Evolutionary conservation across 2,329 filamentous ascomycete species (phyloP).

Genomic region (Trichoderma harzianum): DNA sequence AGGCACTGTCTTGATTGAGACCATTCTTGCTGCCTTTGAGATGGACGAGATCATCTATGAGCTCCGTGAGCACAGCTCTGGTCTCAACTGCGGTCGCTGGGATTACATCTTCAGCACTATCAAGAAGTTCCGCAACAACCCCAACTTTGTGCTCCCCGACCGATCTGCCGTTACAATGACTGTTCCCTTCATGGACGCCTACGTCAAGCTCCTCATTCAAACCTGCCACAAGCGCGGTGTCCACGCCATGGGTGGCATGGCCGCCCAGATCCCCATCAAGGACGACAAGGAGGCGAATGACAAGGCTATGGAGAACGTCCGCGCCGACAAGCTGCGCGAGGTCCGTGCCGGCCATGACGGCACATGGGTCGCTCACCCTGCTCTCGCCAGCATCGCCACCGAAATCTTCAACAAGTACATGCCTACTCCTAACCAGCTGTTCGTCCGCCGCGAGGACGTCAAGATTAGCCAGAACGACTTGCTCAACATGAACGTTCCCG

Average conservation of each 20-base stretch:
- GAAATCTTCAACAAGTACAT: conserved; percentile 98
- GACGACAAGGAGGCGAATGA: conserved; percentile 88
- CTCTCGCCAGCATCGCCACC: conserved; percentile 79
- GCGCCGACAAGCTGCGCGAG: conserved; percentile 94
- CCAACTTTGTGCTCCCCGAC: conserved; percentile 89
- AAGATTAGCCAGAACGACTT: conserved; percentile 82
- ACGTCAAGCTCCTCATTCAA: conserved; percentile 94
- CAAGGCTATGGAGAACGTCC: conserved; percentile 87
- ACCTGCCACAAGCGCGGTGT: conserved; percentile 95
- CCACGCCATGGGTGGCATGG: conserved; percentile 99
- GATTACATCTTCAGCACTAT: conserved; percentile 99
- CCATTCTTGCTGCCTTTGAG: conserved; percentile 95
- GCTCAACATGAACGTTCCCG: conserved; percentile 96
- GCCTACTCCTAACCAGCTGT: conserved; percentile 97
- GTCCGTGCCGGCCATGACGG: conserved; percentile 92
- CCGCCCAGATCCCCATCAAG: conserved; percentile 98
- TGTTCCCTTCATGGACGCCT: conserved; percentile 95
- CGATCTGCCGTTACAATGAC: conserved; percentile 94
- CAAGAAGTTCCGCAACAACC: conserved; percentile 97
- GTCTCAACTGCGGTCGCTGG: conserved; percentile 97
- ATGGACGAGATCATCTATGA: conserved; percentile 99
- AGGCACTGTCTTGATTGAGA: conserved; percentile 94
- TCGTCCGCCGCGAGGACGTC: conserved; percentile 85
- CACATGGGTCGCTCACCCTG: conserved; percentile 97
- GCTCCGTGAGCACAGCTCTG: conserved; percentile 91